Conservation (phyloP, 805 yeast species). For the Ogataea parapolymorpha region DNA sequence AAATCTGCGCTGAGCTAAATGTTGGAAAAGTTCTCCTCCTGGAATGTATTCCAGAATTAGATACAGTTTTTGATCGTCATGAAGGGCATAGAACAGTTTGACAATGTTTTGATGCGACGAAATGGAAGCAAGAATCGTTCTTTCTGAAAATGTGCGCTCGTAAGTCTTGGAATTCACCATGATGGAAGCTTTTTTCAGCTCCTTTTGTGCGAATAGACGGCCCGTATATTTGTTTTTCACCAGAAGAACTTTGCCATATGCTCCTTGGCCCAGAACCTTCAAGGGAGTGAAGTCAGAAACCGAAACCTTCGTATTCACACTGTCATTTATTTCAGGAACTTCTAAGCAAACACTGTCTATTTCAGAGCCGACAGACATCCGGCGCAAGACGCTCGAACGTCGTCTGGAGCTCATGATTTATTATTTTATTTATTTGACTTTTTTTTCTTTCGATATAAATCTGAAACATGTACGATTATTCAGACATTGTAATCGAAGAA, state of each 20-base stretch:
- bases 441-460: neutral
- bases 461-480: slow-evolving; percentile 13
- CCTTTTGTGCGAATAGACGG: slow-evolving; percentile 78
- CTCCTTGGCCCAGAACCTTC: slow-evolving; percentile 78
- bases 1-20: slow-evolving; percentile 44
- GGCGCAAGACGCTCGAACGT: slow-evolving; percentile 28
- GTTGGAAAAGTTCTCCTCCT: slow-evolving; percentile 83
- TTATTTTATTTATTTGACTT: neutral
- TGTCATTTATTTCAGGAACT: slow-evolving; percentile 14
- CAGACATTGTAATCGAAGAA: slow-evolving; percentile 14
- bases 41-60: slow-evolving; percentile 76
- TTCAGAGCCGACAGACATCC: slow-evolving; percentile 27
- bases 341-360: slow-evolving; percentile 4
- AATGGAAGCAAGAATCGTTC: slow-evolving; percentile 57
- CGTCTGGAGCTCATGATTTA: slow-evolving; percentile 14
- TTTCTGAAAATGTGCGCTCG: slow-evolving; percentile 75
- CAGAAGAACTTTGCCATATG: slow-evolving; percentile 79
- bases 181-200: slow-evolving; percentile 74
- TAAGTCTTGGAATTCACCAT: slow-evolving; percentile 48
- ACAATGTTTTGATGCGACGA: slow-evolving; percentile 81
- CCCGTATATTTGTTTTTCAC: slow-evolving; percentile 62
- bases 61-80: slow-evolving; percentile 70
- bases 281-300: slow-evolving; percentile 63
- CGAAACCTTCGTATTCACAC: slow-evolving; percentile 11
- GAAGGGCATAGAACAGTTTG: slow-evolving; percentile 77